Evolutionary conservation across 495 filamentous ascomycete species (phyloP).

Genomic region (Penicillium cosmopolitanum): DNA sequence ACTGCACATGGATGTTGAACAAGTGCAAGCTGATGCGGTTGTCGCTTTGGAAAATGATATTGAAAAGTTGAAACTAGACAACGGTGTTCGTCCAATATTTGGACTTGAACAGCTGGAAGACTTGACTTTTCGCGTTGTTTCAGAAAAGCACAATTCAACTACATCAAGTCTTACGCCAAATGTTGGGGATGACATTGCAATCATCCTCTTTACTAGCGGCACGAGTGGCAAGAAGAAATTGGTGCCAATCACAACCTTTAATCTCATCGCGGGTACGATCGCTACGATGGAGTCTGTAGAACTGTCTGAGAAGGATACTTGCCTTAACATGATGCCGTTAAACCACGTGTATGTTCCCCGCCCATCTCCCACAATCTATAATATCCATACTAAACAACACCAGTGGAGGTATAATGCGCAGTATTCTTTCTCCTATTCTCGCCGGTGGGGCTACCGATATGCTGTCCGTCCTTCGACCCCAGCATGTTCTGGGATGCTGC

Average conservation of each 20-base stretch:
- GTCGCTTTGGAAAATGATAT: conserved; percentile 26
- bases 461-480: conserved; percentile 50
- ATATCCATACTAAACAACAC: conserved; percentile 9
- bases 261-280: conserved; percentile 39
- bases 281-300: conserved; percentile 47
- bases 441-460: conserved; percentile 46
- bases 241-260: conserved; percentile 43
- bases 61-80: conserved; percentile 19
- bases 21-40: conserved; percentile 24
- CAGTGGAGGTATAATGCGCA: conserved; percentile 42
- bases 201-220: conserved; percentile 51
- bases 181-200: conserved; percentile 35
- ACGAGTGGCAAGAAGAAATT: conserved; percentile 52
- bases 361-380: not conserved
- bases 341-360: conserved; percentile 42
- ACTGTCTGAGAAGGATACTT: conserved; percentile 36
- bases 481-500: conserved; percentile 53
- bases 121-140: conserved; percentile 22
- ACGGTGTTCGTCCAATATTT: conserved; percentile 21
- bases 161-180: conserved; percentile 10
- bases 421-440: conserved; percentile 44
- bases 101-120: conserved; percentile 19
- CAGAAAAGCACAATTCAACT: conserved; percentile 5
- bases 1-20: conserved; percentile 24
- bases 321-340: conserved; percentile 53